Percentiles rank a stretch among this genome's conserved stretches.
These are phyloP conservation scores for Syncephalastrum monosporum DNA, from an alignment of 371 early-diverging fungal genomes.

Conservation along the genomic window DNA sequence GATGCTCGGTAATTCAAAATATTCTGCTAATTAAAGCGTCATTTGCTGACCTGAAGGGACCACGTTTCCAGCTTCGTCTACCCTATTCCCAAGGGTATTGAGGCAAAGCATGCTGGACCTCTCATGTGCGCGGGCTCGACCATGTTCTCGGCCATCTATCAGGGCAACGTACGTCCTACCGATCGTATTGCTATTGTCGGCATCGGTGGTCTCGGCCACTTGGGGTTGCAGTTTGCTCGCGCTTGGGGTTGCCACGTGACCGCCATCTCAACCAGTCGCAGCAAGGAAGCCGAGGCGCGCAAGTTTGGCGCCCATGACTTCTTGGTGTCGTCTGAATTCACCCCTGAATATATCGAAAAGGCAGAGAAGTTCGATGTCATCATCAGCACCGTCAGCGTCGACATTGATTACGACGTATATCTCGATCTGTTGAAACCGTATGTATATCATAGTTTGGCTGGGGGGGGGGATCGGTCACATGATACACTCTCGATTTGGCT, in stretches of 20 bases:
- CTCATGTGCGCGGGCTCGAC: conserved; percentile 71
- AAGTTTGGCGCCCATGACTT: conserved; percentile 68
- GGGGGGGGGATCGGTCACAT: not conserved
- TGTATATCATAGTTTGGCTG: not conserved
- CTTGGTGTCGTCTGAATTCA: conserved; percentile 42
- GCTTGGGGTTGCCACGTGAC: conserved; percentile 60
- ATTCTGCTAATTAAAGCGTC: not conserved
- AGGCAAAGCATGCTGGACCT: conserved; percentile 54
- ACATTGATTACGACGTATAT: conserved; percentile 43
- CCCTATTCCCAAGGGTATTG: conserved; percentile 53
- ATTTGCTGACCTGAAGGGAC: conserved; percentile 1
- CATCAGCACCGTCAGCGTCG: conserved; percentile 44
- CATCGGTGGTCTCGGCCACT: conserved; percentile 71
- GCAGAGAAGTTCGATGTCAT: conserved; percentile 47
- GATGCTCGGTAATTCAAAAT: conserved; percentile 33
- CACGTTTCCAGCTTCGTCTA: conserved; percentile 33
- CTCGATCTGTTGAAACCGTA: conserved; percentile 32
- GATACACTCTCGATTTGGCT: not conserved
- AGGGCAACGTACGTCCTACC: conserved; percentile 45
- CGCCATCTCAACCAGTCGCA: conserved; percentile 26
- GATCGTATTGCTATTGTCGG: conserved; percentile 63
- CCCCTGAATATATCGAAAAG: conserved; percentile 24
- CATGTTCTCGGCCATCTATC: conserved; percentile 54
- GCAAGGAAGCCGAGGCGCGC: conserved; percentile 64
- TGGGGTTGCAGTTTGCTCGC: conserved; percentile 66